phyloP scores from a whole-genome alignment of 345 rosid species.

The Eucalyptus cloeziana region DNA sequence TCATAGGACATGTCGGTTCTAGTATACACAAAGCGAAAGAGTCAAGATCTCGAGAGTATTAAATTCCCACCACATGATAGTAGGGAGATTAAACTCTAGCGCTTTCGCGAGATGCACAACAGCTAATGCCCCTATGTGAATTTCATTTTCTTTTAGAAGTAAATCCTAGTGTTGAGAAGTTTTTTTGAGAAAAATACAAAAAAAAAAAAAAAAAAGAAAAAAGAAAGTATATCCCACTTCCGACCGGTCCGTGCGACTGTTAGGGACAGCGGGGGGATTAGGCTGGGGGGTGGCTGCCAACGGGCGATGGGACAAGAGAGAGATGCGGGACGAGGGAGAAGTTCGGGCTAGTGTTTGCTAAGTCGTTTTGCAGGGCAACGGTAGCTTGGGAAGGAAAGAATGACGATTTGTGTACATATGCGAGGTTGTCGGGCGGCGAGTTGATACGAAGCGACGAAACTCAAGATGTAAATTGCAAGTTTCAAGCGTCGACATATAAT shows the following conservation, averaged over 20 bases:
- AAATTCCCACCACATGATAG: background rate
- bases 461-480: background rate
- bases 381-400: background rate
- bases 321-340: background rate
- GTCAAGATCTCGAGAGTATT: background rate
- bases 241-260: background rate
- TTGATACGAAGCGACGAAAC: background rate
- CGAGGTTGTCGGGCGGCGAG: background rate
- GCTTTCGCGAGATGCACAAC: background rate
- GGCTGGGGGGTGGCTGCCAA: background rate
- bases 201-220: too few species aligned
- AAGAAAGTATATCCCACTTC: background rate
- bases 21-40: accelerated
- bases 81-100: background rate
- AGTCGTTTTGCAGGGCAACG: background rate
- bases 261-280: background rate
- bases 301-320: background rate
- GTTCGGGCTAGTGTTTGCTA: background rate
- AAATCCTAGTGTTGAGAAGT: background rate
- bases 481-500: background rate
- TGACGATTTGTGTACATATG: background rate
- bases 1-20: background rate
- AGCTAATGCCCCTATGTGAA: background rate
- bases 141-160: background rate
- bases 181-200: background rate